phyloP scores from a whole-genome alignment of 805 yeast genomes.

The Spathaspora girioi region DNA sequence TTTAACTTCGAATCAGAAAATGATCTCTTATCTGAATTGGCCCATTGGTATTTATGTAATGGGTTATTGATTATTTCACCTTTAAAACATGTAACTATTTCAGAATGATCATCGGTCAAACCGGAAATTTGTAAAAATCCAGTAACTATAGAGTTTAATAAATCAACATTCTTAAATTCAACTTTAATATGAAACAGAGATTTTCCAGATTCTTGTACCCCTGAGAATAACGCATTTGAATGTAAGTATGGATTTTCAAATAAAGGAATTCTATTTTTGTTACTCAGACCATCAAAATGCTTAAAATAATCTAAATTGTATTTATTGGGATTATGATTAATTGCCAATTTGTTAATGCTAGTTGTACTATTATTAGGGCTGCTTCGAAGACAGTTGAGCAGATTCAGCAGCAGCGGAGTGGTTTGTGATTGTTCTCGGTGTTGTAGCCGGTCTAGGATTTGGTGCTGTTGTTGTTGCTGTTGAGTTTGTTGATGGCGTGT shows the following conservation, averaged over 20 bases:
- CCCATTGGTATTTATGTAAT: slow-evolving; percentile 22
- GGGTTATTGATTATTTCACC: slow-evolving; percentile 66
- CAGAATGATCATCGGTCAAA: slow-evolving; percentile 57
- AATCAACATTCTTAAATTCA: slow-evolving; percentile 67
- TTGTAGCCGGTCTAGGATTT: not conserved
- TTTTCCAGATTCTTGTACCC: slow-evolving; percentile 68
- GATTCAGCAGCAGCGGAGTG: not conserved
- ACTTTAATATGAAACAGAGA: slow-evolving; percentile 65
- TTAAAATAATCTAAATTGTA: slow-evolving; percentile 7
- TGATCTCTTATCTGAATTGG: slow-evolving; percentile 5
- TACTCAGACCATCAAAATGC: slow-evolving; percentile 2
- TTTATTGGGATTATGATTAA: not conserved
- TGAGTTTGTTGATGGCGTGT: not conserved
- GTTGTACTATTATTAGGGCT: not conserved
- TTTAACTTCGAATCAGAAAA: slow-evolving; percentile 11
- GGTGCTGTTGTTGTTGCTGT: not conserved
- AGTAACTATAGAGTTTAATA: slow-evolving; percentile 44
- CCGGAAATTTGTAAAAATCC: slow-evolving; percentile 68
- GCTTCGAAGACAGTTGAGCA: not conserved
- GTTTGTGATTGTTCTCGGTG: not conserved
- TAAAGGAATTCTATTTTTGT: slow-evolving; percentile 12
- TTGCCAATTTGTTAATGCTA: not conserved
- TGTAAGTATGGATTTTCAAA: slow-evolving; percentile 46
- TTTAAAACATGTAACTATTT: slow-evolving; percentile 66
- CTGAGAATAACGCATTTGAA: slow-evolving; percentile 60